Base-by-base conservation (phyloP, 1,284 basidiomycete species). In the Erythrobasidium hasegawianum region DNA sequence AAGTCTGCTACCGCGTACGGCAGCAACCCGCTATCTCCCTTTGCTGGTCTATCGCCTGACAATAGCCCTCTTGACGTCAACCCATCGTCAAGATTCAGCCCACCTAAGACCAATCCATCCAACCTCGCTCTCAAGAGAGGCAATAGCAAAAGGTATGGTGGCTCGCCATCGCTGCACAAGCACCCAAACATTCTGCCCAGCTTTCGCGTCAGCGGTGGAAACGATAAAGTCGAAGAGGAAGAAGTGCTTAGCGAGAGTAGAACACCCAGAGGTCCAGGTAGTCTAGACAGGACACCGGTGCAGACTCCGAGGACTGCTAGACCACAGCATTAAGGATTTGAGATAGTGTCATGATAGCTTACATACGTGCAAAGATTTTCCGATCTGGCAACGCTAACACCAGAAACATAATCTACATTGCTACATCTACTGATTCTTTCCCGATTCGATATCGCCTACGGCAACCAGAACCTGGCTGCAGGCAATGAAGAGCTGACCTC, bases 181-280 rank as follows among this genome's bases (percentile, higher is more conserved):
- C 50, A 53, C 20, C 50, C 50, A 8, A 53, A 53, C 16, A 26
- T 26, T 16, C n/a, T 53, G 16, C 50, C 50, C 5, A 53, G 50
- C 50, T 53, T 53, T 20, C n/a, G 14, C 20, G 50, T 53, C n/a
- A 53, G 8, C 8, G 50, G 16, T 22, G 18, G 26, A n/a, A 3
- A 20, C n/a, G 50, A 47, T n/a, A n/a, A 11, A 41, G 40, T n/a
- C n/a, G 10, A 11, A 4, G 43, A 47, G 43, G 43, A 18, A 14
- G 43, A 47, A n/a, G 43, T 18, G 43, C 43, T 18, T 14, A n/a
- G 22, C 14, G 16, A 24, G n/a, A 24, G 43, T 47, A 47, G n/a
- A 14, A 47, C 43, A n/a, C 43, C 43, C n/a, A n/a, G 43, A 47
- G 43, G n/a, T 47, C n/a, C n/a, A 8, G 43, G n/a, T 47, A 24